Evolutionary conservation across 2,329 filamentous ascomycete species (phyloP).

Genomic region (Volutella citrinella): DNA sequence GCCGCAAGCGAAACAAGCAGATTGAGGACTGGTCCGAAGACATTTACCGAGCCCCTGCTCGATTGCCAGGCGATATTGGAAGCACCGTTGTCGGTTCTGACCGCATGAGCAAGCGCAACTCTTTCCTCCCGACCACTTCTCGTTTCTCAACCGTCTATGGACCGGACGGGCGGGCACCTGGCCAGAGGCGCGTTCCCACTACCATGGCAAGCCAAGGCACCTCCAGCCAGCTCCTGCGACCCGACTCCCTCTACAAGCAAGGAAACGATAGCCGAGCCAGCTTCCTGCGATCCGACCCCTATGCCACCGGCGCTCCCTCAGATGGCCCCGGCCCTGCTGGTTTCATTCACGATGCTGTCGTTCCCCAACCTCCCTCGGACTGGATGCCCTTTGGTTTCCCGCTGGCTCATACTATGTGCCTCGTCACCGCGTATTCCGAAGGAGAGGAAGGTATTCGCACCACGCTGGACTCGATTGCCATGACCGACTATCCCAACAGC

Average conservation of each 20-base stretch:
- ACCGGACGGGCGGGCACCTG: conserved; percentile 55
- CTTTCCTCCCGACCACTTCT: conserved; percentile 90
- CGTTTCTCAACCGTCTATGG: conserved; percentile 91
- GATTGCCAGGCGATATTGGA: conserved; percentile 71
- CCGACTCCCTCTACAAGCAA: conserved; percentile 69
- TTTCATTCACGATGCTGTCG: conserved; percentile 95
- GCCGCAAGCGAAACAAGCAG: conserved; percentile 82
- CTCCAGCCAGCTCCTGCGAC: conserved; percentile 67
- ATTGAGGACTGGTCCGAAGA: conserved; percentile 98
- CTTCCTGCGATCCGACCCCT: conserved; percentile 60
- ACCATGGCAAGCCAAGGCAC: conserved; percentile 93
- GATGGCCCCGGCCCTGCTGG: conserved; percentile 81
- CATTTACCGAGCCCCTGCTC: conserved; percentile 87
- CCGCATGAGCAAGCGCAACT: conserved; percentile 74
- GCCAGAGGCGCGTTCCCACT: conserved; percentile 62
- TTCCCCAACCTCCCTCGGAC: conserved; percentile 92
- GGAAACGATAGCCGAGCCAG: conserved; percentile 62
- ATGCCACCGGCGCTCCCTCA: conserved; percentile 50
- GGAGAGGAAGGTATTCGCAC: conserved; percentile 89
- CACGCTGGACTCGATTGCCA: conserved; percentile 92
- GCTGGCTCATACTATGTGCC: conserved; percentile 85
- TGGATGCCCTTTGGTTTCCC: conserved; percentile 98
- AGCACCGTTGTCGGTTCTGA: conserved; percentile 65
- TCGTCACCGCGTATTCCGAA: conserved; percentile 97
- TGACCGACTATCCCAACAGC: conserved; percentile 98